Conservation (phyloP, 1,284 basidiomycete genomes). For the Leucoagaricus sp. region DNA sequence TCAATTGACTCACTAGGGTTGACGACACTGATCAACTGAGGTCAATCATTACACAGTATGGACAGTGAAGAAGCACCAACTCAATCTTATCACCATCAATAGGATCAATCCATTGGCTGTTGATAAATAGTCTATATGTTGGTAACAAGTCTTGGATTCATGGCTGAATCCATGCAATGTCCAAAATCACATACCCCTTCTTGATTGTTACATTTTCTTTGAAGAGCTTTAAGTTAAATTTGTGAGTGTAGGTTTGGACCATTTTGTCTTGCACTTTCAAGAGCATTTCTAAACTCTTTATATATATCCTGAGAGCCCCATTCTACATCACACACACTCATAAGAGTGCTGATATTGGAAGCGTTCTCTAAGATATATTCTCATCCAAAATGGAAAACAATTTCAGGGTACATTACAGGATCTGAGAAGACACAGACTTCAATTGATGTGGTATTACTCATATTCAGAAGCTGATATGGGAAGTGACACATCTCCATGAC, state of each 20-base stretch:
- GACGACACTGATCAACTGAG: slow-evolving; percentile 50
- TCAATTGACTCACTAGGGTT: slow-evolving; percentile 56
- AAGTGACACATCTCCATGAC: no score
- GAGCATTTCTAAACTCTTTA: no score
- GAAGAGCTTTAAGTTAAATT: not conserved
- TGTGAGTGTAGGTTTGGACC: not conserved
- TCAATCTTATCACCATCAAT: slow-evolving; percentile 54
- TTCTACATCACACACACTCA: no score
- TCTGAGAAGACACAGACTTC: no score
- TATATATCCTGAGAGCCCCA: no score
- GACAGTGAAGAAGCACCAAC: slow-evolving; percentile 32
- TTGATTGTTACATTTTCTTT: not conserved
- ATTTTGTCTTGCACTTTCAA: not conserved
- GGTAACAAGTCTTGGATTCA: not conserved
- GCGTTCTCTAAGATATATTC: no score
- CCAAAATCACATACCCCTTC: not conserved
- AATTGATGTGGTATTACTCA: no score
- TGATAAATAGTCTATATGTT: slow-evolving; percentile 66
- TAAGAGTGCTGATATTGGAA: no score
- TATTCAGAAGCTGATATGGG: no score
- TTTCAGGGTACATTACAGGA: no score
- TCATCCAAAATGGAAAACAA: no score
- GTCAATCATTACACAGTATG: not conserved
- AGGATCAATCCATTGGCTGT: slow-evolving; percentile 77
- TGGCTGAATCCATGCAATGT: not conserved